Base-by-base conservation (phyloP, 345 rosid species). In the Melaleuca alternifolia region DNA sequence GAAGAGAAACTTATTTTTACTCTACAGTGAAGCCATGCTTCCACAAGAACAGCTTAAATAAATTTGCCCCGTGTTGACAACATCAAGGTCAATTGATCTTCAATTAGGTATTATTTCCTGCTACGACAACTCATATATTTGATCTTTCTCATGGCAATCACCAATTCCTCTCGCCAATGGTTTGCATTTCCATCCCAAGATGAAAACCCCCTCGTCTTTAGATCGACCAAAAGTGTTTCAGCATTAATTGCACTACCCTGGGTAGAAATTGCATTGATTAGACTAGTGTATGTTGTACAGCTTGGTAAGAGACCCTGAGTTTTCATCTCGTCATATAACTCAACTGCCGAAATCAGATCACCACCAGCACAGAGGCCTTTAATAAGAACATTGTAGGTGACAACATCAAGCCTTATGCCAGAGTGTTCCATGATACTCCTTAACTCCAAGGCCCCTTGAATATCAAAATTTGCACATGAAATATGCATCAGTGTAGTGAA, bases 311-410 rank as follows among this genome's bases (percentile, higher is more conserved):
- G 90, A 51, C 91, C 92, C 77, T 85, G 89, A 84, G 85, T 89
- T 88, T 95, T 97, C 95, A 96, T 95, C 94, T 94, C 96, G 90
- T 94, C 91, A 88, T 93, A 96, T 88, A 94, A 92, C 84, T 91
- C 86, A 85, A 92, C 86, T 21, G 97, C 96, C 90, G 87, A 85
- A 65, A 81, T 87, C 84, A 92, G 84, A 86, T 95, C 94, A 89
- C 94, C 93, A 84, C 71, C 85, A 79, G 87, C 92, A 90, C 98
- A 96, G 51, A 91, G 88, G 86, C 96, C 98, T 10, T 92, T 89
- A 87, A 97, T 91, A 59, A 97, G 91, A 61, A 96, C 99, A 90
- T 95, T 96, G 91, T 93, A 96, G 21, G 92, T 90, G 85, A 94
- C 93, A 51, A 93, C 93, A 89, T 97, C 98, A 81, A 90, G 91